These are phyloP conservation scores for Keqinozyma sinolaborantium DNA, from an alignment of 1,139 yeast species.

Conservation along the genomic window DNA sequence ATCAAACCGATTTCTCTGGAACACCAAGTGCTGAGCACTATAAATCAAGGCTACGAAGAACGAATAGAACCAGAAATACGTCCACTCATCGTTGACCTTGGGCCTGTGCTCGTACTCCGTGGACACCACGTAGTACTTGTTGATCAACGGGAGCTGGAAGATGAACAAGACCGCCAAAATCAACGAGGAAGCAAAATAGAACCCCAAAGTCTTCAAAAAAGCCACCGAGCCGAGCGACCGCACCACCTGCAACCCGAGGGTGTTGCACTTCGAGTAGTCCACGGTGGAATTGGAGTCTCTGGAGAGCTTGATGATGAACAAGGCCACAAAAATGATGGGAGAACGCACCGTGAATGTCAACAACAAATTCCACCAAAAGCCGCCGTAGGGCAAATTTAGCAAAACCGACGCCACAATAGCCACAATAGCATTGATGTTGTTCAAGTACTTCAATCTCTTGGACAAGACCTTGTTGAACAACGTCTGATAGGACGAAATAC, in stretches of 20 bases:
- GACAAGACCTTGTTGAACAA: conserved; percentile 29
- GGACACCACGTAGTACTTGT: conserved; percentile 33
- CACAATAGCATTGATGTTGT: conserved; percentile 26
- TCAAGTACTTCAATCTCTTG: conserved; percentile 34
- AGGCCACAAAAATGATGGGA: conserved; percentile 29
- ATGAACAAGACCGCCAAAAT: conserved; percentile 25
- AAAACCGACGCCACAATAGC: conserved; percentile 23
- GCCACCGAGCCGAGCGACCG: conserved; percentile 43
- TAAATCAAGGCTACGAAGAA: conserved; percentile 43
- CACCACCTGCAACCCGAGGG: conserved; percentile 44
- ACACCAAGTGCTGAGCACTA: conserved; percentile 48
- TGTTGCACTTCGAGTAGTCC: conserved; percentile 47
- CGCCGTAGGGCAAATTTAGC: conserved; percentile 24
- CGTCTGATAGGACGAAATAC: conserved; percentile 11
- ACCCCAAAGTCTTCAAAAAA: conserved; percentile 30
- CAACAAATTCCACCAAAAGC: conserved; percentile 29
- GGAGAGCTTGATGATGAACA: conserved; percentile 39
- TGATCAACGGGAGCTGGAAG: conserved; percentile 23
- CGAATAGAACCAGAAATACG: conserved; percentile 46
- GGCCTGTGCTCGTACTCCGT: conserved; percentile 52
- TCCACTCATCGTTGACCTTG: conserved; percentile 58
- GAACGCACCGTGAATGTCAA: conserved; percentile 22
- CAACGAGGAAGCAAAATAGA: conserved; percentile 37
- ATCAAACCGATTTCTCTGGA: conserved; percentile 58
- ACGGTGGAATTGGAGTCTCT: conserved; percentile 52